Conservation (phyloP, 2,329 filamentous ascomycete species). For the Neopestalotiopsis sp. region DNA sequence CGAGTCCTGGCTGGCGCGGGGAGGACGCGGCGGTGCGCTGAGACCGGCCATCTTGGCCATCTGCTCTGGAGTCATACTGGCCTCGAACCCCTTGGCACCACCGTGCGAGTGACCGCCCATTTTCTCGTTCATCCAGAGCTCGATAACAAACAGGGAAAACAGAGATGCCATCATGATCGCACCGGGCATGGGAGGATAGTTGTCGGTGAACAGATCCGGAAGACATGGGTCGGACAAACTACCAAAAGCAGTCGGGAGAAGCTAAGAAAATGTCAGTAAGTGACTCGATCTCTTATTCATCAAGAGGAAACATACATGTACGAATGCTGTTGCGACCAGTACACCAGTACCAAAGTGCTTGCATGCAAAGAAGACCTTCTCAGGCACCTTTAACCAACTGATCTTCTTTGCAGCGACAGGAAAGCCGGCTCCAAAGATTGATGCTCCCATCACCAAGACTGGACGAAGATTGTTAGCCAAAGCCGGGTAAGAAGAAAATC, state of each 20-base stretch:
- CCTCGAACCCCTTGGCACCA: constrained; percentile 54
- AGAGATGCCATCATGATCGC: constrained; percentile 70
- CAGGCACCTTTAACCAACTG: constrained; percentile 62
- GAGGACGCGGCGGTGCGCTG: constrained; percentile 36
- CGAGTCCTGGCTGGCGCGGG: constrained; percentile 40
- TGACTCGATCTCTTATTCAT: neutral
- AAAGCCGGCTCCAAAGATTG: constrained; percentile 54
- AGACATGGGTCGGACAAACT: constrained; percentile 60
- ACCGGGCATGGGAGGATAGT: constrained; percentile 67
- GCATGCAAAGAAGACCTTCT: constrained; percentile 64
- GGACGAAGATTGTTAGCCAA: neutral
- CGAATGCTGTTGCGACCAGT: constrained; percentile 74
- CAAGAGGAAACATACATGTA: constrained; percentile 57
- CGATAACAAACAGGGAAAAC: constrained; percentile 66
- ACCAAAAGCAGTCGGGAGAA: constrained; percentile 65
- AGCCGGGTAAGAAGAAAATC: neutral
- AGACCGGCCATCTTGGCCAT: constrained; percentile 22
- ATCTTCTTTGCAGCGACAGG: constrained; percentile 61
- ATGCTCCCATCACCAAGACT: constrained; percentile 48
- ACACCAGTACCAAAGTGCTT: constrained; percentile 76
- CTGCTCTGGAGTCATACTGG: constrained; percentile 18
- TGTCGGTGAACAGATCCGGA: constrained; percentile 62
- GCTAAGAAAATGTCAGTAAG: constrained; percentile 35
- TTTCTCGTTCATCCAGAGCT: constrained; percentile 66
- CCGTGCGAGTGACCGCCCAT: constrained; percentile 65